Percentiles rank a stretch among this genome's conserved stretches.
Evolutionary conservation across 768 basidiomycete genomes (phyloP).

Genomic region (Boletus reticulatus): DNA sequence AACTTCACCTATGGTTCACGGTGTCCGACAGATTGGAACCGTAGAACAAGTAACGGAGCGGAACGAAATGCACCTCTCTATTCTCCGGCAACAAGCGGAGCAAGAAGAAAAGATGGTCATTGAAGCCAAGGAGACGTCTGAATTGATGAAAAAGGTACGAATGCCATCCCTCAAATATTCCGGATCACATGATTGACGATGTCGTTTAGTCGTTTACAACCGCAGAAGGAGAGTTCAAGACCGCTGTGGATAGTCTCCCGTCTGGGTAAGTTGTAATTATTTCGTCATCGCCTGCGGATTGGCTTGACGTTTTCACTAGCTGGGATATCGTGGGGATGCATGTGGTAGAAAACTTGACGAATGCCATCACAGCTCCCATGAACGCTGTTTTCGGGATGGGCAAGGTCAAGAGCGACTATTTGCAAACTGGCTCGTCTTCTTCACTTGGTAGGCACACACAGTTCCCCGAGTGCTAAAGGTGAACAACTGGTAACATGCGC

Average conservation of each 20-base stretch:
- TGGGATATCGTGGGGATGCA: constrained; percentile 16
- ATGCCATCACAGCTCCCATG: constrained; percentile 9
- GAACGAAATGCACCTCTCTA: constrained; percentile 15
- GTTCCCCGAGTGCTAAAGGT: neutral
- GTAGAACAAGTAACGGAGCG: constrained; percentile 8
- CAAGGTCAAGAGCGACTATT: constrained; percentile 7
- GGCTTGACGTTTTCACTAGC: neutral
- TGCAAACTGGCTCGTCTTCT: constrained; percentile 8
- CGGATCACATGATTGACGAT: no score
- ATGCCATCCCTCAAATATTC: no score
- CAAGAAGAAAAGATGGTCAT: constrained; percentile 12
- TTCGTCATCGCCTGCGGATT: neutral
- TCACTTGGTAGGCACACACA: neutral
- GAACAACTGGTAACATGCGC: neutral
- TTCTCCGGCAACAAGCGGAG: constrained; percentile 12
- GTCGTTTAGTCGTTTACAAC: constrained; percentile 8
- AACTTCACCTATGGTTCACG: no score
- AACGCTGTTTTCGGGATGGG: constrained; percentile 11
- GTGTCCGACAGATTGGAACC: constrained; percentile 4
- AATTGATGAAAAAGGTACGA: constrained; percentile 17
- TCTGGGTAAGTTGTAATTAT: constrained; percentile 6
- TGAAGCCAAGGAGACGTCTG: constrained; percentile 15
- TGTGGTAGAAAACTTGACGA: constrained; percentile 12
- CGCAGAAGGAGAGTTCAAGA: constrained; percentile 16
- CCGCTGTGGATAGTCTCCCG: constrained; percentile 12